Evolutionary conservation across 148 eudicot genomes (phyloP).

Genomic region (Fagopyrum tataricum): DNA sequence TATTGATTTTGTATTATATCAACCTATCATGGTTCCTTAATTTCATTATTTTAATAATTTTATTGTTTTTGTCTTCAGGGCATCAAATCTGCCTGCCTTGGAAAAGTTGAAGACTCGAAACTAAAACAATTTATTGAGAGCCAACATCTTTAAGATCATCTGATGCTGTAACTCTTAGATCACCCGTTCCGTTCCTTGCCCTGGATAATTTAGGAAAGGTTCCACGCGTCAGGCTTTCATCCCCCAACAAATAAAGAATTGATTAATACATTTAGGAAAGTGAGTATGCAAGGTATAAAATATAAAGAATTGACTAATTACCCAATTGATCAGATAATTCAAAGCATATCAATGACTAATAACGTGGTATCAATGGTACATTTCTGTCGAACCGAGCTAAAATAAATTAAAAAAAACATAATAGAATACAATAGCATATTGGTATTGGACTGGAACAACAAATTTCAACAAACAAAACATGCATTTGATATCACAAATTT

Average conservation of each 20-base stretch:
- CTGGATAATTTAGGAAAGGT: constrained; percentile 1
- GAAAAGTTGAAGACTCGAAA: constrained; percentile 32
- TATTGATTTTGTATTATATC: neutral
- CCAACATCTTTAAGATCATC: constrained; percentile 37
- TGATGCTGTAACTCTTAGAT: constrained; percentile 40
- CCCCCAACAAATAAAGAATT: neutral
- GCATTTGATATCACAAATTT: too few species aligned
- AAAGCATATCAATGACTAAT: too few species aligned
- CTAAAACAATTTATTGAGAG: constrained; percentile 42
- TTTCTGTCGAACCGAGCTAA: too few species aligned
- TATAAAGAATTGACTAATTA: too few species aligned
- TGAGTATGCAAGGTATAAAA: too few species aligned
- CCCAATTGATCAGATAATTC: too few species aligned
- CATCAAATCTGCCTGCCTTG: constrained; percentile 43
- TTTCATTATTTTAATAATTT: neutral
- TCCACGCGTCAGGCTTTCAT: neutral
- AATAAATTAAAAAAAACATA: too few species aligned
- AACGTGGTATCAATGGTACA: too few species aligned
- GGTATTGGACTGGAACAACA: too few species aligned
- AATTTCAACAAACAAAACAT: too few species aligned
- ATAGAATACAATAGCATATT: too few species aligned
- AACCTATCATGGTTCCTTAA: neutral
- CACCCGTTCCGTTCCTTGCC: constrained; percentile 40
- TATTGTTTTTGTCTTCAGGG: constrained; percentile 31
- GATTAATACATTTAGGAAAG: too few species aligned